Evolutionary conservation across 805 yeast species (phyloP).

Genomic region (Saccharomyces paradoxus): DNA sequence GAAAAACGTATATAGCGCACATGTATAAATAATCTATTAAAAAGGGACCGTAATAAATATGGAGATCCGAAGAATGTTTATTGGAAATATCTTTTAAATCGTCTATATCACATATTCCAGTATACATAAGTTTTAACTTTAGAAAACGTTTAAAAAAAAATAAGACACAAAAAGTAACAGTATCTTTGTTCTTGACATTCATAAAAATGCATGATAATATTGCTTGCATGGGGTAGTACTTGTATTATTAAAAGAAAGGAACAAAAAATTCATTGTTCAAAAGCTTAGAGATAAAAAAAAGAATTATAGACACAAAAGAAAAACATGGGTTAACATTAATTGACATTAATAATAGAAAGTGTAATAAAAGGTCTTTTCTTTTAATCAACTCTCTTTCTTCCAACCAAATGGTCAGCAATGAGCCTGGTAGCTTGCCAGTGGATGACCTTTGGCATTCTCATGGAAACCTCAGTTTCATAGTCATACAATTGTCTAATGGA

Average conservation of each 20-base stretch:
- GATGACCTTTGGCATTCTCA: conserved; percentile 81
- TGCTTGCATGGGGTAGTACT: neutral
- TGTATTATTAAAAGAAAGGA: neutral
- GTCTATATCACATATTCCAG: conserved; percentile 14
- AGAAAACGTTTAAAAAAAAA: neutral
- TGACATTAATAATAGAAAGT: neutral
- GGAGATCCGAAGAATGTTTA: neutral
- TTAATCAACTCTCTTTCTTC: conserved; percentile 41
- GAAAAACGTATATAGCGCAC: neutral
- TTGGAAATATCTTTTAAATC: neutral
- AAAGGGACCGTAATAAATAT: neutral
- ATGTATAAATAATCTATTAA: neutral
- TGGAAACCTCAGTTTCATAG: conserved; percentile 70
- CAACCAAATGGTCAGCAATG: conserved; percentile 78
- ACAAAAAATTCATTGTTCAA: neutral
- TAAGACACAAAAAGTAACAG: neutral
- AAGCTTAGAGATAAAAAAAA: neutral
- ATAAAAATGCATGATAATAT: neutral
- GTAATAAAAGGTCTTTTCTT: neutral
- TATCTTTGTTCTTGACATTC: neutral
- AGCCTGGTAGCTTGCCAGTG: conserved; percentile 75
- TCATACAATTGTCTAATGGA: conserved; percentile 73
- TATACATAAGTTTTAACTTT: conserved; percentile 5
- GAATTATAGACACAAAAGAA: neutral
- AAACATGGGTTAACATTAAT: neutral